These are phyloP conservation scores for Neopestalotiopsis rosae DNA, from an alignment of 2,329 filamentous ascomycete genomes.

Conservation along the genomic window DNA sequence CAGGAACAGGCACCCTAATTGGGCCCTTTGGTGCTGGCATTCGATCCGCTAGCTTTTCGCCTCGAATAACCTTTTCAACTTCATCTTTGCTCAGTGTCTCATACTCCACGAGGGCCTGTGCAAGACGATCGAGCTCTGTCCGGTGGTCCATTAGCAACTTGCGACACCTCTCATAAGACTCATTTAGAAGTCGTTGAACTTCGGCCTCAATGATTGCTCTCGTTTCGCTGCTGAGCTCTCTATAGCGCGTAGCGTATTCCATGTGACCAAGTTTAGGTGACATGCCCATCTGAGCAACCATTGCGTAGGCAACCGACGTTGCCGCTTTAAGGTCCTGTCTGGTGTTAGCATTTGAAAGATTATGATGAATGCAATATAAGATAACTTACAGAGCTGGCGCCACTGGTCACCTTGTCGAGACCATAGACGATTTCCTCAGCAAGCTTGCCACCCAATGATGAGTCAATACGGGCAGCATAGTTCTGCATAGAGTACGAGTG, in stretches of 20 bases:
- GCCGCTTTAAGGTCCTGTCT: constrained; percentile 80
- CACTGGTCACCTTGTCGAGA: constrained; percentile 87
- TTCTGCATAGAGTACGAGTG: constrained; percentile 88
- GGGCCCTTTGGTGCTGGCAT: constrained; percentile 63
- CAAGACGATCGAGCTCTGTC: constrained; percentile 85
- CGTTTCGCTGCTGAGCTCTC: constrained; percentile 82
- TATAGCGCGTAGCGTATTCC: constrained; percentile 82
- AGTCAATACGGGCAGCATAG: constrained; percentile 79
- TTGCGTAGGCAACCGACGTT: constrained; percentile 81
- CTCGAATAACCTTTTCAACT: constrained; percentile 86
- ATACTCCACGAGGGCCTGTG: constrained; percentile 89
- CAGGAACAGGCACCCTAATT: constrained; percentile 68
- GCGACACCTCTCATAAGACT: constrained; percentile 76
- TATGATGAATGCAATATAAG: background rate
- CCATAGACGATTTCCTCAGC: constrained; percentile 93
- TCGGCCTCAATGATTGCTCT: constrained; percentile 87
- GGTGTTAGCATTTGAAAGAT: background rate
- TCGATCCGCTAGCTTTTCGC: constrained; percentile 79
- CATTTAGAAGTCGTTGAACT: constrained; percentile 83
- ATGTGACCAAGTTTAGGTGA: constrained; percentile 87
- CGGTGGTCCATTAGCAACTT: constrained; percentile 76
- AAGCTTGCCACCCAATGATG: constrained; percentile 84
- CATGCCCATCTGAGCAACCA: constrained; percentile 92
- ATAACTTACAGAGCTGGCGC: constrained; percentile 74
- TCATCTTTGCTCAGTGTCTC: constrained; percentile 90